Base-by-base conservation (phyloP, 139 green algal genomes). In the Closterium sp. region DNA sequence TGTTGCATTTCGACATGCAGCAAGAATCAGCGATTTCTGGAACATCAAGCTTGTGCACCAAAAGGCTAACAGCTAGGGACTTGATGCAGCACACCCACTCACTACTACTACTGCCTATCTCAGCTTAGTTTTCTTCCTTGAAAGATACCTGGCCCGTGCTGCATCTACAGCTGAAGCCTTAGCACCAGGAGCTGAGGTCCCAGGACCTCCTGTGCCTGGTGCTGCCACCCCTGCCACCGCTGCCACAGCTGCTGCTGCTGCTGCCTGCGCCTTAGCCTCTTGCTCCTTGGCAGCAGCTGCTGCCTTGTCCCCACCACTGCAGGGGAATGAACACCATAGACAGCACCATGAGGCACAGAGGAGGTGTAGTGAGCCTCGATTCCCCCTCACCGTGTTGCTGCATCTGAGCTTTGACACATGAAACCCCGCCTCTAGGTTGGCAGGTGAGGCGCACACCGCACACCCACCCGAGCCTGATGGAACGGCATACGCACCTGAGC, bases 121-220 rank as follows among this genome's bases (percentile, higher is more conserved):
- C 38, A 66, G 38, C 4, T 85, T 85, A 85, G 81, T 30, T 19
- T 85, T 85, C 81, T 86, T 86, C 81, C 81, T 86, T 33, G 81
- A 19, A 34, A 86, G 30, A 28, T 86, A 86, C 81, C 81, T 69
- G 43, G 43, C 43, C 3, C 43, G 43, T 69, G 43, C 43, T 69
- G 43, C 43, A 69, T 69, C 43, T 16, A 69, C 43, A 9, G 43
- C 23, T 69, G 43, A 12, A 69, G 43, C 43, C 43, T 69, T 69
- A 69, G 43, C 43, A n/a, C n/a, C n/a, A 25, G 43, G 43, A 69
- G 10, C 43, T 25, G 43, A 69, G 23, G 23, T 16, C 2, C 1
- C 43, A 4, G 43, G 23, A 69, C 43, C 43, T 25, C 43, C 43
- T 69, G 43, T 69, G 43, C 43, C 23, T 69, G 2, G 43, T 2